Evolutionary conservation across 1,139 yeast genomes (phyloP).

Genomic region (Pichia sp.): DNA sequence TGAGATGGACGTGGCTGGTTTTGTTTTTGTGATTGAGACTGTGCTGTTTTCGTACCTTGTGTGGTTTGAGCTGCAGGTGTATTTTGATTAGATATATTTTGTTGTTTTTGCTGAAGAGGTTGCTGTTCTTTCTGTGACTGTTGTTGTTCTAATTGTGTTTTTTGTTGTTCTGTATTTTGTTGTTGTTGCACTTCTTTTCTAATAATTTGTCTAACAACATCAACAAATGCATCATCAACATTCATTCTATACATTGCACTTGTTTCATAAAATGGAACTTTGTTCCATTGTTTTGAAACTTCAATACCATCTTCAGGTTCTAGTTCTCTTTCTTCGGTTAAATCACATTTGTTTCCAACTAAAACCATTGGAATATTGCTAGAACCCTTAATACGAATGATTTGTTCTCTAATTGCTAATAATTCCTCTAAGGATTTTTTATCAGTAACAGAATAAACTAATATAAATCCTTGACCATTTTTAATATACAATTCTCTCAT

Average conservation of each 20-base stretch:
- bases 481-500: constrained; percentile 94
- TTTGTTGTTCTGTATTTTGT: constrained; percentile 4
- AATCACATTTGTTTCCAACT: constrained; percentile 78
- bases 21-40: neutral
- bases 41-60: neutral
- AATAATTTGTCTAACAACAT: constrained; percentile 61
- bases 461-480: constrained; percentile 84
- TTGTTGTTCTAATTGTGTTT: constrained; percentile 5
- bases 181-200: constrained; percentile 52
- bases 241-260: constrained; percentile 90
- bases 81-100: neutral
- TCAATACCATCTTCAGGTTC: constrained; percentile 75
- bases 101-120: neutral
- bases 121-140: neutral
- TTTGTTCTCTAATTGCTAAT: constrained; percentile 73
- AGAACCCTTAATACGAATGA: constrained; percentile 75
- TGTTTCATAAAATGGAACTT: constrained; percentile 84
- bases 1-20: neutral
- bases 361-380: constrained; percentile 67
- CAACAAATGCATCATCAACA: constrained; percentile 80
- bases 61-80: neutral
- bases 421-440: constrained; percentile 75
- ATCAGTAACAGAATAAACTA: constrained; percentile 81
- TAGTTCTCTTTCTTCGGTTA: constrained; percentile 74
- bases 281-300: constrained; percentile 63